Evolutionary conservation across 1,284 basidiomycete species (phyloP).

Genomic region (Vanrija sp.): DNA sequence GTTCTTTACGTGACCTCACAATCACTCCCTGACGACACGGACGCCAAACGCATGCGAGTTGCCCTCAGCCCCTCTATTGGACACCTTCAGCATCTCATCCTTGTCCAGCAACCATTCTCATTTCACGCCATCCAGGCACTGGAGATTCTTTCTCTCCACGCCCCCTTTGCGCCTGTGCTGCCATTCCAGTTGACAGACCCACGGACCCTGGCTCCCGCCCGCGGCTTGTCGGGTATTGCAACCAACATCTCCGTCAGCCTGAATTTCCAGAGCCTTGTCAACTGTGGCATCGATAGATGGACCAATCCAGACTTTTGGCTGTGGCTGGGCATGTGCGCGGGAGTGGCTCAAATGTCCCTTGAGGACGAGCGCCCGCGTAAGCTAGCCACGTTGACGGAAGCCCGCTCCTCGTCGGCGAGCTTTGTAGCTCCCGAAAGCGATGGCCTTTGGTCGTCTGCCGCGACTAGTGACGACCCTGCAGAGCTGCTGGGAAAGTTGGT

Average conservation of each 20-base stretch:
- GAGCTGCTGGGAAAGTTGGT: slow-evolving; percentile 32
- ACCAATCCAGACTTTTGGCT: slow-evolving; percentile 32
- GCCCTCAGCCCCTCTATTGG: slow-evolving; percentile 12
- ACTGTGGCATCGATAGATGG: slow-evolving; percentile 16
- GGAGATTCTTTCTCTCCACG: slow-evolving; percentile 33
- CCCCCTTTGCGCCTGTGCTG: slow-evolving; percentile 33
- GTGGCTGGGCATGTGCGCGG: slow-evolving; percentile 22
- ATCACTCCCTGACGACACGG: slow-evolving; percentile 19
- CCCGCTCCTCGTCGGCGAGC: slow-evolving; percentile 3
- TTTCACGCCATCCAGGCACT: slow-evolving; percentile 37
- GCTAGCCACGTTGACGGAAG: slow-evolving; percentile 15
- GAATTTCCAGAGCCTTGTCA: slow-evolving; percentile 22
- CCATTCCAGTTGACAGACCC: slow-evolving; percentile 32
- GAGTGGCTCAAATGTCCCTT: slow-evolving; percentile 13
- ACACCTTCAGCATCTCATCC: slow-evolving; percentile 22
- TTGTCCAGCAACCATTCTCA: slow-evolving; percentile 27
- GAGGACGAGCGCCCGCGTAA: slow-evolving; percentile 18
- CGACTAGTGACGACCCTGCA: slow-evolving; percentile 19
- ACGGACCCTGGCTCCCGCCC: slow-evolving; percentile 25
- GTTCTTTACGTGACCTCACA: slow-evolving; percentile 31
- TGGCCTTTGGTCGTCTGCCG: slow-evolving; percentile 14
- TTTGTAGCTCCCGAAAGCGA: slow-evolving; percentile 28
- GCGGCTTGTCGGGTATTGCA: slow-evolving; percentile 23
- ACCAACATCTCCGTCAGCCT: slow-evolving; percentile 18
- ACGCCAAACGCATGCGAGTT: slow-evolving; percentile 15